A percentile compares a stretch with the other conserved stretches of the same genome.
These are phyloP conservation scores for Linanthus parryae DNA, from an alignment of 148 eudicot species.

Conservation along the genomic window DNA sequence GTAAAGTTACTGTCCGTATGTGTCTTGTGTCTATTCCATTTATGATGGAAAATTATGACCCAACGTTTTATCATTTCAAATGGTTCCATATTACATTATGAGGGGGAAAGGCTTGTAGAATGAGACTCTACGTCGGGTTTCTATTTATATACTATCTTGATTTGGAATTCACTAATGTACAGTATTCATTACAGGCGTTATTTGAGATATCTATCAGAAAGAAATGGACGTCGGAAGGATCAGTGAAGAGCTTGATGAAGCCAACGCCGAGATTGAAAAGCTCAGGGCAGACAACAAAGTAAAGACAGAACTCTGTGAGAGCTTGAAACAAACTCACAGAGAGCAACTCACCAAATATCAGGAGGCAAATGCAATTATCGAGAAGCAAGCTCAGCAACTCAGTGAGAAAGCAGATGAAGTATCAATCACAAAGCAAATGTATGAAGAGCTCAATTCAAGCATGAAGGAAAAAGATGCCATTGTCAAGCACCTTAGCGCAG, in stretches of 20 bases:
- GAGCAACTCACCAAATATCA: slow-evolving; percentile 36
- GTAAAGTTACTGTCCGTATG: too few relatives aligned
- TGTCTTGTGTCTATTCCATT: too few relatives aligned
- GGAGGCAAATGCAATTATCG: slow-evolving; percentile 26
- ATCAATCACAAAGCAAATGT: slow-evolving; percentile 15
- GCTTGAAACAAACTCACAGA: slow-evolving; percentile 28
- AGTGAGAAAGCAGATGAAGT: slow-evolving; percentile 27
- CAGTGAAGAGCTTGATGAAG: slow-evolving; percentile 61
- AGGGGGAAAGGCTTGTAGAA: background rate
- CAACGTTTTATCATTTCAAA: background rate
- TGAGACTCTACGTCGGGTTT: background rate
- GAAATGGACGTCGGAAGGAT: slow-evolving; percentile 38
- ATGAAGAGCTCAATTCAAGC: slow-evolving; percentile 29
- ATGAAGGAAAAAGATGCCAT: slow-evolving; percentile 32
- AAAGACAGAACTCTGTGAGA: slow-evolving; percentile 30
- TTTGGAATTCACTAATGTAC: background rate
- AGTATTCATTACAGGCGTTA: slow-evolving; percentile 1
- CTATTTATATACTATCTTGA: background rate
- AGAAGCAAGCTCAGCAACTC: slow-evolving; percentile 35
- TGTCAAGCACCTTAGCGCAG: slow-evolving; percentile 28
- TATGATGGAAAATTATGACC: background rate
- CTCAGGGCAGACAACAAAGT: slow-evolving; percentile 27
- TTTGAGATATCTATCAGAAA: background rate
- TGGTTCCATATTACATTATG: background rate
- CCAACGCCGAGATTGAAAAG: slow-evolving; percentile 59